Base-by-base conservation (phyloP, 1,284 basidiomycete species). In the Ustilago cynodontis region DNA sequence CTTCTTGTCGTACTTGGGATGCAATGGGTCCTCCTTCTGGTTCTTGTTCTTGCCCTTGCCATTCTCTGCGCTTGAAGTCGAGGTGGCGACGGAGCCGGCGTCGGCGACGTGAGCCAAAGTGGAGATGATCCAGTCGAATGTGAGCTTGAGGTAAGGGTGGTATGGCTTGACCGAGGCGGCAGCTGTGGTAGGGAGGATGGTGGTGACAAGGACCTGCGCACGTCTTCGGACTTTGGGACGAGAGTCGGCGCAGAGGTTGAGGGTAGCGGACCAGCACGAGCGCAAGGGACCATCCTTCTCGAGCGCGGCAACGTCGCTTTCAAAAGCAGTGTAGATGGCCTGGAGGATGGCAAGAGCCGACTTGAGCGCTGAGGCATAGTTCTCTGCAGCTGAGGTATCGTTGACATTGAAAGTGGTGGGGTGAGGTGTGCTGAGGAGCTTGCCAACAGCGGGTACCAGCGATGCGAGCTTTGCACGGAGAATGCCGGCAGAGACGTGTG, bases 151-250 rank as follows among this genome's bases (percentile, higher is more conserved):
- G 77, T 96, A 99, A 0, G 96, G 95, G 87, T 98, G 96, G 95
- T 88, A 4, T 6, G 75, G 71, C 52, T 71, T 56, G 20, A 77
- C 67, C 2, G 64, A 66, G 2, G 72, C 65, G 39, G 67, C 58
- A 0, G 66, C 67, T 13, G 75, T 70, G 35, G 67, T 65, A 43
- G 71, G 71, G 1, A 86, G 81, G 22, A 95, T 89, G 77, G 93
- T 91, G 73, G 89, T 89, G 45, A 99, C 89, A 24, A 93, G 90
- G 79, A 98, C 94, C 63, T 93, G 92, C 10, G 96, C 95, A 75
- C 92, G 91, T 87, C 91, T 95, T 65, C 97, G 91, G 53, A 99
- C 94, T 88, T 99, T 98, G 39, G 97, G 96, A 51, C 96, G 89
- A 1, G 91, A 90, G 87, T 99, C 96, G 56, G 94, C 88, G 78